Evolutionary conservation across 129 eudicot genomes (phyloP).

Genomic region (Escallonia herrerae): DNA sequence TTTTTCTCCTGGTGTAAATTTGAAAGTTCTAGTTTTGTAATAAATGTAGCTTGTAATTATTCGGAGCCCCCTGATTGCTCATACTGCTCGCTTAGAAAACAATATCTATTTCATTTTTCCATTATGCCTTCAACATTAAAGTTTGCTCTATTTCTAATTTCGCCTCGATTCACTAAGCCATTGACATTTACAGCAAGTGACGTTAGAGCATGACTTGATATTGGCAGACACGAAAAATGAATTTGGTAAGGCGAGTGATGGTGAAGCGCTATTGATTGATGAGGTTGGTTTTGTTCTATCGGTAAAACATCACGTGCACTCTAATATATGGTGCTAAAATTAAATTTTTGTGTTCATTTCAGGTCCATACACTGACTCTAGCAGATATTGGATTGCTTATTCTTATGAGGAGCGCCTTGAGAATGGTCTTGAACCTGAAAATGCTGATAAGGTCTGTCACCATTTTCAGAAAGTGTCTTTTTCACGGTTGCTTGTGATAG

Average conservation of each 20-base stretch:
- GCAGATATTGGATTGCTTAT: slow-evolving; percentile 92
- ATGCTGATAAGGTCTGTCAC: slow-evolving; percentile 74
- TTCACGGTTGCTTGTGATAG: too few relatives aligned
- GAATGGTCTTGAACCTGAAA: slow-evolving; percentile 90
- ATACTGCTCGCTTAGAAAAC: too few relatives aligned
- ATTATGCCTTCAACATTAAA: too few relatives aligned
- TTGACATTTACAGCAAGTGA: slow-evolving; percentile 53
- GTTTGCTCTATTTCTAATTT: too few relatives aligned
- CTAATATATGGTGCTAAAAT: background rate
- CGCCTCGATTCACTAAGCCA: too few relatives aligned
- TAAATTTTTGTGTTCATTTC: background rate
- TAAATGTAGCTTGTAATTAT: too few relatives aligned
- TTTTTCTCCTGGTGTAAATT: too few relatives aligned
- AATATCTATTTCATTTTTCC: too few relatives aligned
- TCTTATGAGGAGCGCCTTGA: slow-evolving; percentile 68
- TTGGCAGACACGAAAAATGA: slow-evolving; percentile 93
- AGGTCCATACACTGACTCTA: slow-evolving; percentile 98
- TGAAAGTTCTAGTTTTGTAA: too few relatives aligned
- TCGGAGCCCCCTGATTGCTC: too few relatives aligned
- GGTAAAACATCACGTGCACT: background rate
- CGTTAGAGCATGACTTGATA: slow-evolving; percentile 70
- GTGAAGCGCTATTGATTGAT: slow-evolving; percentile 69
- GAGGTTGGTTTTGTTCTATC: slow-evolving; percentile 40
- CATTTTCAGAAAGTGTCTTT: background rate
- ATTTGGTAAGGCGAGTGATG: slow-evolving; percentile 87